A percentile compares a stretch with the other conserved stretches of the same genome.
Evolutionary conservation across 768 basidiomycete species (phyloP).

Genomic region (Mycena belliarum): DNA sequence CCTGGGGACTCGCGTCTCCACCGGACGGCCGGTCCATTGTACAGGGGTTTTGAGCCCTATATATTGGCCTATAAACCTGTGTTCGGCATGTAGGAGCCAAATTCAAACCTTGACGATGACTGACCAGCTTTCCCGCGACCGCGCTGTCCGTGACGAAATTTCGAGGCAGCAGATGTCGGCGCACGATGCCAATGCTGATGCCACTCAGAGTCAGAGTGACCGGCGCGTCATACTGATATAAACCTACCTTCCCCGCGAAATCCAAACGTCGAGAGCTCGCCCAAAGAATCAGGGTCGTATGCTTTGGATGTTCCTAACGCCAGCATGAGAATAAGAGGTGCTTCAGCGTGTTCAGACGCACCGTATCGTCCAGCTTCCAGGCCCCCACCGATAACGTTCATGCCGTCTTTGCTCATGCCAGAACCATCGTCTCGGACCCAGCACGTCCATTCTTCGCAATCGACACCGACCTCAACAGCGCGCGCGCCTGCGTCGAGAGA

Average conservation of each 20-base stretch:
- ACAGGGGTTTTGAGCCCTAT: conserved; percentile 73
- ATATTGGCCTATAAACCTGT: background rate
- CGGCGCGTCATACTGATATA: background rate
- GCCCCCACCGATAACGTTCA: conserved; percentile 54
- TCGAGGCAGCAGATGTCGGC: conserved; percentile 80
- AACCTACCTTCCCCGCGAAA: conserved; percentile 89
- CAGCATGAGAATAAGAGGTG: background rate
- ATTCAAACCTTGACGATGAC: conserved; percentile 70
- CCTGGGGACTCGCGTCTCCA: conserved; percentile 76
- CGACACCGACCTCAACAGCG: conserved; percentile 69
- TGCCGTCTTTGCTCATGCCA: conserved; percentile 67
- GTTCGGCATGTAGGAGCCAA: background rate
- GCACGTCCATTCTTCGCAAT: conserved; percentile 77
- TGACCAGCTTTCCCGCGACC: conserved; percentile 68
- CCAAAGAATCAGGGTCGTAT: conserved; percentile 51
- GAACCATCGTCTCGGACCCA: conserved; percentile 85
- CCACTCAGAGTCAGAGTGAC: conserved; percentile 38
- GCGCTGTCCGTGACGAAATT: conserved; percentile 72
- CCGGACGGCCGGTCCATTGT: conserved; percentile 70
- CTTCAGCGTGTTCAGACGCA: conserved; percentile 36
- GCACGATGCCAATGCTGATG: conserved; percentile 83
- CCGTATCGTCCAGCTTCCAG: conserved; percentile 65
- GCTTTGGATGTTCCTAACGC: conserved; percentile 72
- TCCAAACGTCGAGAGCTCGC: conserved; percentile 70
- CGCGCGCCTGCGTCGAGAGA: conserved; percentile 79